Base-by-base conservation (phyloP, 768 basidiomycete genomes). In the Steccherinum ochraceum region DNA sequence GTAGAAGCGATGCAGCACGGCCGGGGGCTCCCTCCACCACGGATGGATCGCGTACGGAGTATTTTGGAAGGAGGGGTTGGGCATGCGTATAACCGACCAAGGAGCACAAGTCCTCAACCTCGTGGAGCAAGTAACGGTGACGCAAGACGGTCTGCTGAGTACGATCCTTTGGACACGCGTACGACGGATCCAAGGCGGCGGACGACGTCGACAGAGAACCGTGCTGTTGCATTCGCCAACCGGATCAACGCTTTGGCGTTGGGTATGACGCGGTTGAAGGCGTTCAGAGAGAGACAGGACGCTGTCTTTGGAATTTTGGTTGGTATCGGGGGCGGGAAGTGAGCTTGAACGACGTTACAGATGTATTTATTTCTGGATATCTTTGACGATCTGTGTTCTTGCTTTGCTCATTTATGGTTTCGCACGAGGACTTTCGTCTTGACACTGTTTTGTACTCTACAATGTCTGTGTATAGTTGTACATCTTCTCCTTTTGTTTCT, bases 201-300 rank as follows among this genome's bases (percentile, higher is more conserved):
- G 67, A 66, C 46, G 58, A 56, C 13, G 67, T 51, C 69, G 69
- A 53, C 67, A 74, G 57, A 64, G 74, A 61, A 87, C 81, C 52
- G 68, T 79, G 81, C 84, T 5, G 79, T 89, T 50, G 71, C 79
- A 41, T 85, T 93, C 62, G 77, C 84, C 23, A 93, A 92, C 63
- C 66, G 86, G 51, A 78, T 93, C 46, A 92, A 90, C 64, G 77
- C 74, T 19, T 72, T 93, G 12, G 83, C 84, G 54, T 59, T 93
- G 55, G 75, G 72, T 0, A 79, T 93, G 77, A 88, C 83, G 45
- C 74, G 71, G 60, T 66, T 93, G 49, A 74, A 72, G 52, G 79
- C 86, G 45, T 93, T 93, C 61, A 78, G 72, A 56, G 84, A 88
- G 57, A 64, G 87, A 45, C 85, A 89, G 66, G 75, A 71, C 1